Evolutionary conservation across 2,329 filamentous ascomycete species (phyloP).

Genomic region (Furcasterigmium furcatum): DNA sequence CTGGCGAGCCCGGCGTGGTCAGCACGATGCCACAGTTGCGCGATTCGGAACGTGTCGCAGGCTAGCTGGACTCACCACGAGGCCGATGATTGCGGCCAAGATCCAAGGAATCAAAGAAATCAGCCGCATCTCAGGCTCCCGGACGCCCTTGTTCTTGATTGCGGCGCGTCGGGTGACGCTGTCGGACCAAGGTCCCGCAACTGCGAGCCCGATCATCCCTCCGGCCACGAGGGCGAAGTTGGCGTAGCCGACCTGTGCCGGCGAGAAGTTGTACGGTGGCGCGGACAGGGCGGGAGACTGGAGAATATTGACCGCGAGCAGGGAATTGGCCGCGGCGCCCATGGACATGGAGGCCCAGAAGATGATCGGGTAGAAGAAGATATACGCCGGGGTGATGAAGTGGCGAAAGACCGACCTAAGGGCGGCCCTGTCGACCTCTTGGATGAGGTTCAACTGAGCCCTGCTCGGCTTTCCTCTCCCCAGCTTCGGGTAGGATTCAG

Average conservation of each 20-base stretch:
- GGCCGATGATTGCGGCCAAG: too few species aligned
- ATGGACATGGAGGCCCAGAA: constrained; percentile 60
- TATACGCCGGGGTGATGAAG: too few species aligned
- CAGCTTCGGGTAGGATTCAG: too few species aligned
- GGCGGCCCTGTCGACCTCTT: constrained; percentile 54
- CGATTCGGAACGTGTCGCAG: too few species aligned
- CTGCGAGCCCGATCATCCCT: constrained; percentile 34
- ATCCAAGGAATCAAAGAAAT: constrained; percentile 42
- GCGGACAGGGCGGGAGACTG: constrained; percentile 17
- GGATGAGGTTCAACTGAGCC: too few species aligned
- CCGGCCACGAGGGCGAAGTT: constrained; percentile 43
- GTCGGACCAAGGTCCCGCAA: constrained; percentile 40
- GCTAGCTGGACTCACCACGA: too few species aligned
- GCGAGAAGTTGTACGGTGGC: constrained; percentile 8
- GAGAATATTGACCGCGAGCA: constrained; percentile 55
- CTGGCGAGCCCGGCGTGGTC: too few species aligned
- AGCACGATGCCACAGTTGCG: too few species aligned
- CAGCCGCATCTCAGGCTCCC: constrained; percentile 46
- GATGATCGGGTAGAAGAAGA: constrained; percentile 60
- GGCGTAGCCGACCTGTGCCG: constrained; percentile 36
- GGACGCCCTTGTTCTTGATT: constrained; percentile 37
- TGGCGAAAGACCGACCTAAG: too few species aligned
- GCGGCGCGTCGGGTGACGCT: constrained; percentile 36
- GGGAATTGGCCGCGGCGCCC: constrained; percentile 38
- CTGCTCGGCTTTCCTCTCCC: too few species aligned